Evolutionary conservation across 371 early-diverging fungal genomes (phyloP), one percentile per base, ranked within the genome.

Genomic region (Rhizopus arrhizus): DNA sequence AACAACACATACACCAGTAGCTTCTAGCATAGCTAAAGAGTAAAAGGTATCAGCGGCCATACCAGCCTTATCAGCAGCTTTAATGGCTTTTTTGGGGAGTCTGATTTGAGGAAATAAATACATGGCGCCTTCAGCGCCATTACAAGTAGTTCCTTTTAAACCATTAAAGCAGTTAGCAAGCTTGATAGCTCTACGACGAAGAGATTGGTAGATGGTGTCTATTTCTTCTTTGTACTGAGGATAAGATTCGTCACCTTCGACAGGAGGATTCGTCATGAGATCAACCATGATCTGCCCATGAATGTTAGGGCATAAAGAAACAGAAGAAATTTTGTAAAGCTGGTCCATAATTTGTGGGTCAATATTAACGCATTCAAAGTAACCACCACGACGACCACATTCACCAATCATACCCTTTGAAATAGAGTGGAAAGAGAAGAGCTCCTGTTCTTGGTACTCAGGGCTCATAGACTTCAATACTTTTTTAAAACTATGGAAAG

Each of bases 351-450:
- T 89, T 9, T 75, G 66, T 4, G 78, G 67, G 70, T 92, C 90
- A 62, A 97, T 84, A 50, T 91, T 90, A 50, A 85, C 83, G 54
- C 92, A 92, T 78, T 97, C 99, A 82, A 96, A 93, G 80, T 95
- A 98, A 4, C 98, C 99, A 59, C 98, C 99, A 45, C 99, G 92
- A 51, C 94, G 90, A 46, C 99, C 99, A 66, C 99, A 98, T 72
- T 98, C 99, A 58, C 99, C 99, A 63, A 98, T 78, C 94, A 97
- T 91, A 48, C 99, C 99, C 78, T 98, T 98, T 47, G 96, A 95
- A 54, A 95, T 88, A 49, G 92, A 91, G 70, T 98, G 97, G 89
- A 95, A 97, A 31, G 95, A 95, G 70, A 98, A 84, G 45, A 98
- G 82, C 77, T 98, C 97, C 43, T 68, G 68, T 38, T 79, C 68